A percentile compares a stretch with the other conserved stretches of the same genome.
Conservation (phyloP, 2,329 filamentous ascomycete genomes). For the Colletotrichum sidae region DNA sequence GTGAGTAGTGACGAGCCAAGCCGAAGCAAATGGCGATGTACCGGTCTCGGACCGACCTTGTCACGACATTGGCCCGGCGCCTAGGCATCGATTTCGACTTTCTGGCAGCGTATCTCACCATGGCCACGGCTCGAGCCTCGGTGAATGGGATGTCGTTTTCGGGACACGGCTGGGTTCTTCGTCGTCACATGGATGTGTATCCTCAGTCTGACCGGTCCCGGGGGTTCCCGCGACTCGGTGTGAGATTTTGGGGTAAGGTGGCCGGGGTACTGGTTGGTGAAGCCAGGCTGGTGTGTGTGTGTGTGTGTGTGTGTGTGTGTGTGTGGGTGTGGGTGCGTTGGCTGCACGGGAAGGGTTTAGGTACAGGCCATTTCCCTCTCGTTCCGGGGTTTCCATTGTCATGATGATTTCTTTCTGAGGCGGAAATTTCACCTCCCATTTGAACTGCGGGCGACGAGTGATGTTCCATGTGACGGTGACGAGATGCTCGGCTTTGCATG, state of each 20-base stretch:
- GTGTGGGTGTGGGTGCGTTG: neutral
- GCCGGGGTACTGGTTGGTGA: slow-evolving; percentile 13
- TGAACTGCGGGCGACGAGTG: too few relatives aligned
- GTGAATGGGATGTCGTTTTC: too few relatives aligned
- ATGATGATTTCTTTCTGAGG: too few relatives aligned
- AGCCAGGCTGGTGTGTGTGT: neutral
- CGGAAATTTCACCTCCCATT: too few relatives aligned
- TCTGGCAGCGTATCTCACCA: too few relatives aligned
- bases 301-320: too few relatives aligned
- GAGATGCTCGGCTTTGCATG: slow-evolving; percentile 1
- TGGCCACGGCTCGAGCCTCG: too few relatives aligned
- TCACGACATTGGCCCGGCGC: neutral
- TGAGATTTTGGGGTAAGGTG: slow-evolving; percentile 25
- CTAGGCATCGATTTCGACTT: neutral
- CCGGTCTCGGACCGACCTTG: neutral
- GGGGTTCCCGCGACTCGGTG: slow-evolving; percentile 34
- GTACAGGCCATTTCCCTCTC: neutral
- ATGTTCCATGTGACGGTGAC: slow-evolving; percentile 19
- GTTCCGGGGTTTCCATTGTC: neutral
- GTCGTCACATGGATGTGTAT: slow-evolving; percentile 17
- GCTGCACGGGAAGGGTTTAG: too few relatives aligned
- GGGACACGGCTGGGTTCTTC: neutral
- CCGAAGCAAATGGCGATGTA: neutral
- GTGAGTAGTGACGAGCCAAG: neutral
- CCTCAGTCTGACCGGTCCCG: slow-evolving; percentile 27